A percentile compares a stretch with the other conserved stretches of the same genome.
Conservation (phyloP, 2,329 filamentous ascomycete genomes). For the Biscogniauxia mediterranea region DNA sequence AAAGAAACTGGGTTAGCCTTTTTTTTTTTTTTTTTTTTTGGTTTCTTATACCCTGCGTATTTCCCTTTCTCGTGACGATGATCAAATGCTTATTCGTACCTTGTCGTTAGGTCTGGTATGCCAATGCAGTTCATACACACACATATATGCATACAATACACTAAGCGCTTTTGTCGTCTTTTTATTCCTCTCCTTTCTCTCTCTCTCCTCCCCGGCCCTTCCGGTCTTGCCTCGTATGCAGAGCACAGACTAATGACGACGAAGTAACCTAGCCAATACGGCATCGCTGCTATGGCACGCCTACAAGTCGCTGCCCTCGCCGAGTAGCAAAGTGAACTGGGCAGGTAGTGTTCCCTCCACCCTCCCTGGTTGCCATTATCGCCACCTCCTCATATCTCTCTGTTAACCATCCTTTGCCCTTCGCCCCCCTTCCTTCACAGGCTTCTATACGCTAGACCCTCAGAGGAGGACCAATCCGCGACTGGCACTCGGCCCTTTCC, state of each 20-base stretch:
- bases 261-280: slow-evolving; percentile 72
- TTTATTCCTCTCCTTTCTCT: background rate
- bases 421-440: slow-evolving; percentile 38
- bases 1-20: slow-evolving; percentile 72
- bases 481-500: slow-evolving; percentile 76
- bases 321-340: slow-evolving; percentile 73
- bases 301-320: slow-evolving; percentile 67
- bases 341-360: slow-evolving; percentile 48
- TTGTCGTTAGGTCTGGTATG: slow-evolving; percentile 40
- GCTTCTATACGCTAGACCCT: slow-evolving; percentile 70
- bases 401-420: too few species aligned
- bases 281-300: slow-evolving; percentile 78
- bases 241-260: slow-evolving; percentile 1
- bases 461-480: slow-evolving; percentile 38
- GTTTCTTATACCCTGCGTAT: slow-evolving; percentile 13
- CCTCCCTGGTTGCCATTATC: slow-evolving; percentile 1
- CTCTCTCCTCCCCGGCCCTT: background rate
- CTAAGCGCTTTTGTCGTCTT: too few species aligned
- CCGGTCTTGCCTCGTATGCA: background rate
- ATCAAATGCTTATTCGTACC: slow-evolving; percentile 14
- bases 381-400: slow-evolving; percentile 1
- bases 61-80: slow-evolving; percentile 3
- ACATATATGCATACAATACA: background rate
- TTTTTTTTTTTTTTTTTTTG: background rate
- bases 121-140: background rate